Conservation (phyloP, 2,329 filamentous ascomycete genomes). For the Teratosphaeriaceae sp. region DNA sequence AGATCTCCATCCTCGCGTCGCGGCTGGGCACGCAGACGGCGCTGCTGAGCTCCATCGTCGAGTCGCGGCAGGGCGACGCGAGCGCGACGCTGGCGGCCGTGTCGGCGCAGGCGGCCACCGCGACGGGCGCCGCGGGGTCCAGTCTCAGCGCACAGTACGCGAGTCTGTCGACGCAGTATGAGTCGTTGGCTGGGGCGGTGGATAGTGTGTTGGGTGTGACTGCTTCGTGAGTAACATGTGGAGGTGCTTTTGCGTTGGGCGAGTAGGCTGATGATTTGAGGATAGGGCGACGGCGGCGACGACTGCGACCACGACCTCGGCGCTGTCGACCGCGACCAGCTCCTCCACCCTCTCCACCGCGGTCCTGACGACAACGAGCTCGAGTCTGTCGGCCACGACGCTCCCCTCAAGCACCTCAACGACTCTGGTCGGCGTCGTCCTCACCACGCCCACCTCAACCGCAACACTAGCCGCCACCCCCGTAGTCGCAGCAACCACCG, state of each 20-base stretch:
- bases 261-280: no score
- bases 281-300: not conserved
- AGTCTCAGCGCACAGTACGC: not conserved
- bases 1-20: not conserved
- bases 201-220: not conserved
- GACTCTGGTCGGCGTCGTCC: not conserved
- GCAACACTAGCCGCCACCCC: not conserved
- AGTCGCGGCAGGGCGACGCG: not conserved
- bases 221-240: not conserved
- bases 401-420: not conserved
- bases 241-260: not conserved
- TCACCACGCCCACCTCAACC: not conserved
- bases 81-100: not conserved
- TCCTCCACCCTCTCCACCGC: not conserved
- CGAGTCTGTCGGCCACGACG: no score
- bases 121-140: not conserved
- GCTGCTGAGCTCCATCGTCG: not conserved
- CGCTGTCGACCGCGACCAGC: not conserved
- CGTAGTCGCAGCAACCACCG: not conserved
- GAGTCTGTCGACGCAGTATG: not conserved
- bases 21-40: not conserved
- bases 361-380: no score
- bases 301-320: not conserved
- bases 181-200: not conserved
- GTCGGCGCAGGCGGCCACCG: not conserved